Conservation (phyloP, 2,329 filamentous ascomycete species). For the Ceratocystis smalleyi region DNA sequence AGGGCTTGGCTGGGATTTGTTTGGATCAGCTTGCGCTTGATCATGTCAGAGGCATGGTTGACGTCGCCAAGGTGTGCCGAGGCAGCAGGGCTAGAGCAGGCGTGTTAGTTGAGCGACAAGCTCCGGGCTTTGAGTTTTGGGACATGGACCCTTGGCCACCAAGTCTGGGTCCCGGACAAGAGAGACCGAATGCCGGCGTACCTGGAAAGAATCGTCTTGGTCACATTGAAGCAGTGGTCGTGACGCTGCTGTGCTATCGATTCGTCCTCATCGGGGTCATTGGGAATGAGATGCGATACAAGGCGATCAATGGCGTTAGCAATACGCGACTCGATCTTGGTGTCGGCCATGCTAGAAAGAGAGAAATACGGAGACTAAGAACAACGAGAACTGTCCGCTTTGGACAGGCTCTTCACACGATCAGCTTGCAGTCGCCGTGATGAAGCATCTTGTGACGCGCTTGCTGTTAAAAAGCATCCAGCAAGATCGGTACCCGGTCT, state of each 20-base stretch:
- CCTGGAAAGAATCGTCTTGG: constrained; percentile 38
- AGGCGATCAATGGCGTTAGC: constrained; percentile 65
- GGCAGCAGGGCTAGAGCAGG: constrained; percentile 12
- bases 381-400: neutral
- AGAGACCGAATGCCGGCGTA: constrained; percentile 21
- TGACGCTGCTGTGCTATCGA: constrained; percentile 53
- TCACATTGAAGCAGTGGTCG: constrained; percentile 41
- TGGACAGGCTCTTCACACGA: neutral
- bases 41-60: constrained; percentile 83
- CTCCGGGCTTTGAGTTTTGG: neutral
- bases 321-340: constrained; percentile 43
- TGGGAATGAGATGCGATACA: constrained; percentile 57
- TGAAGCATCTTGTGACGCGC: neutral
- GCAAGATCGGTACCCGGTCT: neutral
- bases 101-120: neutral
- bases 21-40: constrained; percentile 73
- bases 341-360: constrained; percentile 31
- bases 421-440: neutral
- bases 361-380: constrained; percentile 21
- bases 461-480: neutral
- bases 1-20: constrained; percentile 65
- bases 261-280: constrained; percentile 49
- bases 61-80: constrained; percentile 46
- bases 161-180: neutral
- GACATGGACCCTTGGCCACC: neutral